Evolutionary conservation across 805 yeast species (phyloP).

Genomic region (Ogataea zsoltii): DNA sequence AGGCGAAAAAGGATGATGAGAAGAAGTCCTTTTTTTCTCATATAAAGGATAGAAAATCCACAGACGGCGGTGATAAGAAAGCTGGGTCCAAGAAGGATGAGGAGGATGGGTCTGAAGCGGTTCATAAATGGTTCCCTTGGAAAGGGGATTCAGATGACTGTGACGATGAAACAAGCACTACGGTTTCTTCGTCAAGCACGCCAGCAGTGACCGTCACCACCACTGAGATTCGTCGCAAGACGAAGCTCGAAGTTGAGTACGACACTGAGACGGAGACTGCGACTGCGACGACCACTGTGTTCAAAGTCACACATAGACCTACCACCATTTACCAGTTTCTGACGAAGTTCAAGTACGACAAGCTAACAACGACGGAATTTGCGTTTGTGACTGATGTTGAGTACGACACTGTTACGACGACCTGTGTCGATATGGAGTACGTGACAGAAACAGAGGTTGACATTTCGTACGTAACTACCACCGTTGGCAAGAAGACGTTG

Average conservation of each 20-base stretch:
- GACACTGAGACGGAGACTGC: constrained; percentile 21
- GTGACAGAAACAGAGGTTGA: constrained; percentile 20
- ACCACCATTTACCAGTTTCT: constrained; percentile 19
- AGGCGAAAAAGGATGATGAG: not conserved
- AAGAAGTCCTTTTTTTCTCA: too few relatives aligned
- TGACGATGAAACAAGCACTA: constrained; percentile 9
- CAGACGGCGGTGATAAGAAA: too few relatives aligned
- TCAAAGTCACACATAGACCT: constrained; percentile 17
- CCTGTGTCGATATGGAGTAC: constrained; percentile 15
- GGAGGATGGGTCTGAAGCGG: not conserved
- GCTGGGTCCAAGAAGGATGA: not conserved
- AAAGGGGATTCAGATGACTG: constrained; percentile 10
- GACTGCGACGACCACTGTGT: constrained; percentile 22
- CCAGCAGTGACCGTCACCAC: constrained; percentile 13
- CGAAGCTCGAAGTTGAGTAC: constrained; percentile 15
- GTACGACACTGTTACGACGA: constrained; percentile 18
- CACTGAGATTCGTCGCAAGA: constrained; percentile 15
- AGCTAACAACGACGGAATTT: constrained; percentile 15
- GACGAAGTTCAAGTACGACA: constrained; percentile 23
- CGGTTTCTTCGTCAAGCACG: not conserved
- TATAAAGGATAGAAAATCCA: too few relatives aligned
- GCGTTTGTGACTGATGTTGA: constrained; percentile 20
- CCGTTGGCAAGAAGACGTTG: constrained; percentile 20
- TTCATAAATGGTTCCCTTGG: not conserved
- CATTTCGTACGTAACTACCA: constrained; percentile 10